Conservation (phyloP, 345 rosid genomes). For the Acer saccharum region DNA sequence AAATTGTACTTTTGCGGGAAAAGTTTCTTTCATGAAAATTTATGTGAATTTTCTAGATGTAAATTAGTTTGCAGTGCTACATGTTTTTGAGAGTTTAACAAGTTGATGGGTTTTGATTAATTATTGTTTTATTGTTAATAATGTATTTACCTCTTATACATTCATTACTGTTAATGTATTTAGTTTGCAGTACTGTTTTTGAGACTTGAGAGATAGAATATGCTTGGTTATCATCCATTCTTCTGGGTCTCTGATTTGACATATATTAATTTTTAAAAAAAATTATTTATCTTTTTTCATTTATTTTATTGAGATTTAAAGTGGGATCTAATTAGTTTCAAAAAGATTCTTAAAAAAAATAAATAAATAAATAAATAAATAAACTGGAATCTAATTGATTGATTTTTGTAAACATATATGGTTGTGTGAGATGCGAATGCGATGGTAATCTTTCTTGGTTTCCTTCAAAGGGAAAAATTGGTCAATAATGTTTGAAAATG, state of each 20-base stretch:
- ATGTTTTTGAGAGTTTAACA: background rate
- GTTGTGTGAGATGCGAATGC: background rate
- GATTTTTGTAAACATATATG: background rate
- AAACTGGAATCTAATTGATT: background rate
- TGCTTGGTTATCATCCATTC: background rate
- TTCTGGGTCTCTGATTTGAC: conserved; percentile 2
- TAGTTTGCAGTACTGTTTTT: background rate
- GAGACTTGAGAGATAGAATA: conserved; percentile 6
- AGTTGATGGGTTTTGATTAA: background rate
- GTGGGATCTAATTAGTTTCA: background rate
- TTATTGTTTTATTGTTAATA: conserved; percentile 2
- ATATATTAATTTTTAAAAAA: background rate
- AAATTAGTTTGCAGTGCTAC: background rate
- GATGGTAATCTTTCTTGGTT: background rate
- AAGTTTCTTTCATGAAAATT: background rate
- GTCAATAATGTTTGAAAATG: background rate
- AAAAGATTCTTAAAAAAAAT: too few species aligned
- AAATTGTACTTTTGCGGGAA: background rate
- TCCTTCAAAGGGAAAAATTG: background rate
- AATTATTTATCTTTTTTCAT: background rate
- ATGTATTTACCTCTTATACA: too few species aligned
- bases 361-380: too few species aligned
- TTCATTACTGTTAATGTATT: too few species aligned
- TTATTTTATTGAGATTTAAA: background rate
- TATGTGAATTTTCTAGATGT: background rate